Evolutionary conservation across 2,329 filamentous ascomycete species (phyloP).

Genomic region (Endocalyx cinctus): DNA sequence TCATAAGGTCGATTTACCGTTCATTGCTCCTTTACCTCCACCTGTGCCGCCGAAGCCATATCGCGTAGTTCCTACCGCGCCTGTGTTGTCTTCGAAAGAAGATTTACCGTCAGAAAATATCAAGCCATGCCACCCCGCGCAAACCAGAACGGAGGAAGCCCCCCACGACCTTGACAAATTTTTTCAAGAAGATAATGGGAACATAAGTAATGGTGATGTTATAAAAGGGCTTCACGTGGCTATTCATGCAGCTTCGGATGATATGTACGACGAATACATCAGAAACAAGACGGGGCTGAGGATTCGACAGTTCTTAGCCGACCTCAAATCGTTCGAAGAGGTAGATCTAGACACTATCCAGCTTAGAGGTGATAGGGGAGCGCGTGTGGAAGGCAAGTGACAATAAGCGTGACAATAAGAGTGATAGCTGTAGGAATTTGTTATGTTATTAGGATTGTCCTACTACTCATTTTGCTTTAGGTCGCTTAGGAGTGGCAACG

Average conservation of each 20-base stretch:
- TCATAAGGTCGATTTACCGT: no score
- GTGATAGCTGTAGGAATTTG: no score
- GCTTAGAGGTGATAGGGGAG: no score
- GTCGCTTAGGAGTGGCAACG: no score
- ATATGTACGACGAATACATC: conserved; percentile 49
- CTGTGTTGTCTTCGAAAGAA: neutral
- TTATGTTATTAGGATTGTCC: no score
- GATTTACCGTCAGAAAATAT: no score
- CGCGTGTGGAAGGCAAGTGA: no score
- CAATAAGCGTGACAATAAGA: no score
- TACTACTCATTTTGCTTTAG: no score
- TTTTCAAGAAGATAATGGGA: conserved; percentile 31
- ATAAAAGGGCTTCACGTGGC: conserved; percentile 52
- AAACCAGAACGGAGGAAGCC: no score
- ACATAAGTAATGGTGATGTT: conserved; percentile 46
- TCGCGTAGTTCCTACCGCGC: neutral
- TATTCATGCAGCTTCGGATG: conserved; percentile 51
- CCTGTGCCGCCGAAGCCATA: neutral
- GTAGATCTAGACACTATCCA: conserved; percentile 33
- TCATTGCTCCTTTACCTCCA: no score
- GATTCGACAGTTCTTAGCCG: conserved; percentile 50
- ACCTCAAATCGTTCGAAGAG: conserved; percentile 47
- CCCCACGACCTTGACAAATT: conserved; percentile 24
- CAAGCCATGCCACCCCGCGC: no score
- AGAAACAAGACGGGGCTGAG: conserved; percentile 46